Base-by-base conservation (phyloP, 306 rosid species). In the Dicorynia guianensis region DNA sequence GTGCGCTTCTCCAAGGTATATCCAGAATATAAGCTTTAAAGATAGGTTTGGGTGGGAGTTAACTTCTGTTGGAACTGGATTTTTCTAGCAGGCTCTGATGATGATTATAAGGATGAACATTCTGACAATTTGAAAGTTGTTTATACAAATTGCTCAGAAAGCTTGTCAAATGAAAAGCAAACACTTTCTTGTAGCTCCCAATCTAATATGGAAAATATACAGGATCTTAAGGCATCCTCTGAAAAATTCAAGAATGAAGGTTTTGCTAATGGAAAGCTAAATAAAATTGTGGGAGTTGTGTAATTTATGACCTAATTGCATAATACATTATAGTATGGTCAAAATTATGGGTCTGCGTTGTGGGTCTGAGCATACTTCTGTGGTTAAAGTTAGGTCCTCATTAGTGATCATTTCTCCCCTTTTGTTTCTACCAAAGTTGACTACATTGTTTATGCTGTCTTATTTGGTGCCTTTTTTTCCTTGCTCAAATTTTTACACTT, bases 61-160 rank as follows among this genome's bases (percentile, higher is more conserved):
- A 50, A 71, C 68, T 50, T 74, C 39, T 68, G 44, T 72, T 71
- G 54, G 74, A 78, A 82, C 40, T 72, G 17, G 63, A 33, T 81
- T 87, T 42, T 69, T 43, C 63, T 74, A 76, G 82, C 86, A 72
- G 86, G 85, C 42, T 72, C 38, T 25, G 30, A 73, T 80, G 78
- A 68, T 66, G 88, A 86, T 64, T 70, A 58, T 57, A 82, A 76
- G 55, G 87, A 86, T 68, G 89, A 78, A 60, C 76, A 50, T 53
- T 74, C 67, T 82, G 86, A 75, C 13, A 64, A 69, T 75, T 83
- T 80, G 43, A 84, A 69, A 81, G 77, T 76, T 75, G 81, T 66
- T 76, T 12, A 33, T 63, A 30, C 49, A 5, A 79, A 72, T 72
- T 77, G 73, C 73, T 67, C 43, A 17, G 84, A 77, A 46, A 74